These are phyloP conservation scores for Aspergillus phoenicis DNA, from an alignment of 2,329 filamentous ascomycete species.

Conservation along the genomic window DNA sequence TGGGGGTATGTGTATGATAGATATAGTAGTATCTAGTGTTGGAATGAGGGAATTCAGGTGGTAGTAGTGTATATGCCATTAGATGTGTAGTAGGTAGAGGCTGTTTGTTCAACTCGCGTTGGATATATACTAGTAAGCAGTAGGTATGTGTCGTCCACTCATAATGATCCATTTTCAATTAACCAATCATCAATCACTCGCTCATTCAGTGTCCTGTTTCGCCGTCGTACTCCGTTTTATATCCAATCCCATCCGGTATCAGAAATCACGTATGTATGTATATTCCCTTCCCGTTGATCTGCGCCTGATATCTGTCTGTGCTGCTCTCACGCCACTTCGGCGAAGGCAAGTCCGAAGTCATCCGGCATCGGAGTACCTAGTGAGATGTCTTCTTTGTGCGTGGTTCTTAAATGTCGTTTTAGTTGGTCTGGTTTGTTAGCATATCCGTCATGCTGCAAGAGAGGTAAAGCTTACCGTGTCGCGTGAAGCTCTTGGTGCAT, in stretches of 20 bases:
- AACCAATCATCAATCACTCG: background rate
- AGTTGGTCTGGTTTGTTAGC: conserved; percentile 39
- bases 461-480: conserved; percentile 38
- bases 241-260: too few relatives aligned
- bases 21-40: background rate
- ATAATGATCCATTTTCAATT: background rate
- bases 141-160: background rate
- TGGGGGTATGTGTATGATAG: background rate
- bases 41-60: background rate
- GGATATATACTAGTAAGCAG: background rate
- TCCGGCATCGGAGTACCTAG: conserved; percentile 30
- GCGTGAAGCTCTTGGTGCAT: conserved; percentile 48
- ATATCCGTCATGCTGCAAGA: too few relatives aligned
- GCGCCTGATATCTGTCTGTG: background rate
- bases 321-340: conserved; percentile 17
- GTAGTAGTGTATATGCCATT: background rate
- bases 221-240: too few relatives aligned
- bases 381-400: conserved; percentile 35
- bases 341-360: conserved; percentile 23
- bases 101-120: background rate
- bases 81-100: background rate
- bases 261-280: too few relatives aligned
- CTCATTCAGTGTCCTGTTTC: too few relatives aligned
- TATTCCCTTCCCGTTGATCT: background rate
- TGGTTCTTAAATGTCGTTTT: conserved; percentile 44